Evolutionary conservation across 2,329 filamentous ascomycete species (phyloP).

Genomic region (Trichoderma brevicompactum): DNA sequence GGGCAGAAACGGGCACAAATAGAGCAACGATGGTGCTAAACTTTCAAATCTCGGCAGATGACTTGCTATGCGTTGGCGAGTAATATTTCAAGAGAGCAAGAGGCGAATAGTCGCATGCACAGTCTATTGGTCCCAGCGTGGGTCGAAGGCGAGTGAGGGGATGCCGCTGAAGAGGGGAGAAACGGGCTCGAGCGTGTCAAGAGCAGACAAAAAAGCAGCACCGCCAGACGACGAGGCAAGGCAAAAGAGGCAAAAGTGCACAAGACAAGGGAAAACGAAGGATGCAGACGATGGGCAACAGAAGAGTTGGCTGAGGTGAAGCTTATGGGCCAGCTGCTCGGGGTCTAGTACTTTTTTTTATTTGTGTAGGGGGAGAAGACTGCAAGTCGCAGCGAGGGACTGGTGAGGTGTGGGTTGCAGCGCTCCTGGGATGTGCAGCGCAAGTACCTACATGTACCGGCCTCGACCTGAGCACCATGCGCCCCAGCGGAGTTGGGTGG

Average conservation of each 20-base stretch:
- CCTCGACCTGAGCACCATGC: conserved; percentile 12
- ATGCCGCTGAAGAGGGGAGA: conserved; percentile 21
- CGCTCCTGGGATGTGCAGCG: conserved; percentile 6
- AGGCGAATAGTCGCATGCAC: conserved; percentile 27
- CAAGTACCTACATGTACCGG: conserved; percentile 18
- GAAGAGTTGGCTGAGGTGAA: conserved; percentile 18
- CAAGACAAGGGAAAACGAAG: background rate
- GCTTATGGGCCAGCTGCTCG: conserved; percentile 22
- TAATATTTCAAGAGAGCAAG: conserved; percentile 1
- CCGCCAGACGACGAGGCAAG: background rate
- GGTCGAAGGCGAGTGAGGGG: conserved; percentile 28
- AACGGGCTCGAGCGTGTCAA: background rate
- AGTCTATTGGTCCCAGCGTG: conserved; percentile 24
- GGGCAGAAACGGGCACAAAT: background rate
- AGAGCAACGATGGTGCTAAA: conserved; percentile 8
- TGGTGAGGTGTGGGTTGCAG: conserved; percentile 14
- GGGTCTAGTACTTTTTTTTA: conserved; percentile 19
- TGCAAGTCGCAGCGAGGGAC: background rate
- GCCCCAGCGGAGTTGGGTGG: conserved; percentile 19
- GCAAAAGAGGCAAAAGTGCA: background rate
- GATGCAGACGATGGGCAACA: conserved; percentile 11
- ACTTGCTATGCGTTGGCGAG: conserved; percentile 22
- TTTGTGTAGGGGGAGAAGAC: conserved; percentile 8
- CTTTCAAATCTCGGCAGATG: conserved; percentile 15
- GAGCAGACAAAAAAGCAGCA: conserved; percentile 12